Conservation (phyloP, 331 rosid genomes). For the Saraca asoca region DNA sequence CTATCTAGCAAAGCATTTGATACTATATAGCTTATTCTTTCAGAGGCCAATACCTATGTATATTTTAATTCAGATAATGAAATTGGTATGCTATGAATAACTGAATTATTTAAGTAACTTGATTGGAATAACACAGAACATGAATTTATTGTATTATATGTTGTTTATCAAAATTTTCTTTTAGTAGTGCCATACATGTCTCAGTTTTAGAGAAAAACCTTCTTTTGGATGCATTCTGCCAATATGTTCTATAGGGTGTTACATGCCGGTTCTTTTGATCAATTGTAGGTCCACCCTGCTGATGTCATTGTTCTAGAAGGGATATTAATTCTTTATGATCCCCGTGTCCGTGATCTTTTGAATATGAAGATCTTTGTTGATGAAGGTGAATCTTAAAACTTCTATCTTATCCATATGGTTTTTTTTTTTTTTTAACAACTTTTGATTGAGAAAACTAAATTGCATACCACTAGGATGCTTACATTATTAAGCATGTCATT, state of each 20-base stretch:
- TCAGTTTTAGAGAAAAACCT: neutral
- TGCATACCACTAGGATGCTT: neutral
- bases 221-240: no score
- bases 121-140: neutral
- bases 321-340: conserved; percentile 75
- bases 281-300: conserved; percentile 66
- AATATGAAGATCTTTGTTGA: conserved; percentile 96
- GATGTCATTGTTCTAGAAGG: conserved; percentile 87
- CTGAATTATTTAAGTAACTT: neutral
- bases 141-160: neutral
- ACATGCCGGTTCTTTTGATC: no score
- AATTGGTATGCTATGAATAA: neutral
- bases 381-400: conserved; percentile 57
- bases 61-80: neutral
- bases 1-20: neutral
- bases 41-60: neutral
- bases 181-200: neutral
- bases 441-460: no score
- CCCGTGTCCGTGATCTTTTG: conserved; percentile 77
- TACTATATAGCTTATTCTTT: neutral
- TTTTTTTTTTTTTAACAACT: no score
- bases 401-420: neutral
- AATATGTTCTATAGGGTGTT: no score
- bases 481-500: conserved; percentile 1
- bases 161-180: neutral